phyloP scores from a whole-genome alignment of 148 eudicot genomes.

The Diospyros lotus region DNA sequence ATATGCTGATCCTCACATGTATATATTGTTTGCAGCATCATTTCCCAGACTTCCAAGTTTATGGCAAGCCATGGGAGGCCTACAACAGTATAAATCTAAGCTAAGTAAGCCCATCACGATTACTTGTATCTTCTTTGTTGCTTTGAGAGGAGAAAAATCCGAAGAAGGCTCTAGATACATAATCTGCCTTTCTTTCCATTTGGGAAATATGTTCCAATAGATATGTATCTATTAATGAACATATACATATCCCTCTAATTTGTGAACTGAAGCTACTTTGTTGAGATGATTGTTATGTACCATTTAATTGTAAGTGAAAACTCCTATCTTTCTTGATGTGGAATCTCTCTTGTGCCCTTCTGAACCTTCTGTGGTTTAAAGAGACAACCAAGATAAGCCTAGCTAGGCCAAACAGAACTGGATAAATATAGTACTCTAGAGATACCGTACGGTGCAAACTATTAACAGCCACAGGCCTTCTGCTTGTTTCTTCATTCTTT shows the following conservation, averaged over 20 bases:
- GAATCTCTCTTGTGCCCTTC: background rate
- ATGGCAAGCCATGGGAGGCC: slow-evolving; percentile 22
- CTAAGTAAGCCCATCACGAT: background rate
- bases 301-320: background rate
- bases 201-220: background rate
- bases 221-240: background rate
- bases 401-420: background rate
- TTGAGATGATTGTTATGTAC: slow-evolving; percentile 5
- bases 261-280: background rate
- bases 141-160: background rate
- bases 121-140: background rate
- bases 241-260: background rate
- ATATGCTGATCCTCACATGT: background rate
- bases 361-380: slow-evolving; percentile 1
- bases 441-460: background rate
- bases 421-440: background rate
- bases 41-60: slow-evolving; percentile 12
- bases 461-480: background rate
- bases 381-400: background rate
- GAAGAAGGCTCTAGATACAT: background rate
- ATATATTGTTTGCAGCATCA: slow-evolving; percentile 20
- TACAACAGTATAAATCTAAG: slow-evolving; percentile 6
- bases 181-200: background rate
- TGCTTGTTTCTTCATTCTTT: background rate
- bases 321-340: background rate